Base-by-base conservation (phyloP, 768 basidiomycete species). In the Suillus plorans region DNA sequence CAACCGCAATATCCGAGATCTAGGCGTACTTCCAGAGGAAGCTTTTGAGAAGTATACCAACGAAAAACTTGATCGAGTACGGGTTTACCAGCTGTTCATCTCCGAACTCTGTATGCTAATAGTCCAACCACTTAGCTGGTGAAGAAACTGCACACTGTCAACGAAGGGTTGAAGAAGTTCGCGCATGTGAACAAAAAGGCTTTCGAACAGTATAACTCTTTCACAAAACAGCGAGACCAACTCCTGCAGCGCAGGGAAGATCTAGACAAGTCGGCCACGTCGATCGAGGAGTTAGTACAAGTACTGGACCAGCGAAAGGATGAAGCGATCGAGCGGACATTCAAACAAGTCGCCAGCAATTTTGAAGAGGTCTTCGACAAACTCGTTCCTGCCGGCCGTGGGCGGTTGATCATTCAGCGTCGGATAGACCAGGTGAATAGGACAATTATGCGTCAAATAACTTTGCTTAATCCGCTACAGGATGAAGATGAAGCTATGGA, bases 131-230 rank as follows among this genome's bases (percentile, higher is more conserved):
- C 66, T 22, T 70, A 99, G 97, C 83, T 99, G 53, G 87, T 96
- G 71, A 97, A 95, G 79, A 91, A 91, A 68, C 83, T 99, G n/a
- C 95, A 97, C 69, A 82, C 84, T 16, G 89, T 95, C 66, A 97
- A 98, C 72, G 96, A 99, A 72, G 86, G 88, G 34, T 80, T 99
- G 70, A 97, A 97, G 76, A 97, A 95, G 76, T 99, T 96, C 71
- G 93, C 95, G 0, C 95, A 98, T 73, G 97, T 99, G 67, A 99
- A 99, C 82, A 99, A 99, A 83, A 98, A 99, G 73, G 97, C 97
- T 1, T 97, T 97, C 73, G 97, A 99, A 75, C 97, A 99, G 75
- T 99, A 97, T 80, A 93, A 86, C 75, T 96, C 94, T 74, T 99
- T 99, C 76, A 97, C 96, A 9, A 98, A 97, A 74, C 97, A 99